Percentiles rank a stretch among this genome's conserved stretches.
These are phyloP conservation scores for Hanseniaspora mollemarum DNA, from an alignment of 805 yeast genomes.

Conservation along the genomic window DNA sequence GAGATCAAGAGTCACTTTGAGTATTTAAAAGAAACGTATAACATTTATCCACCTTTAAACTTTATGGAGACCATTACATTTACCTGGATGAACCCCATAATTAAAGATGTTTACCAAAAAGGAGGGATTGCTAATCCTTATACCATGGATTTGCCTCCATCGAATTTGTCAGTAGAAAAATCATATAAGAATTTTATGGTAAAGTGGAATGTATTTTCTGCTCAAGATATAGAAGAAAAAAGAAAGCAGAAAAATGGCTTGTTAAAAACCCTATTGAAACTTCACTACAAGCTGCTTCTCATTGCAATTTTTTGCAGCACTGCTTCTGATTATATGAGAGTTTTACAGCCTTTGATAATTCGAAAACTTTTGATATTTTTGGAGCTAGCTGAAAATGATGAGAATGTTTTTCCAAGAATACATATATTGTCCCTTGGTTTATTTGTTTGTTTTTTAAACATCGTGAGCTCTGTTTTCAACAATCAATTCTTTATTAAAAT, in stretches of 20 bases:
- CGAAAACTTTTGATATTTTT: constrained; percentile 40
- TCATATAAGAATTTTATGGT: constrained; percentile 27
- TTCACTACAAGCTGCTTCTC: constrained; percentile 32
- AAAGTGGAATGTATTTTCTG: constrained; percentile 32
- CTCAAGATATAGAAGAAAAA: constrained; percentile 17
- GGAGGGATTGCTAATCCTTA: constrained; percentile 33
- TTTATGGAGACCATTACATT: constrained; percentile 33
- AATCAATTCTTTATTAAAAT: constrained; percentile 58
- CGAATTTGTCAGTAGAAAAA: constrained; percentile 28
- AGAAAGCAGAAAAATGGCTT: constrained; percentile 17
- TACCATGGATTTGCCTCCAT: constrained; percentile 36
- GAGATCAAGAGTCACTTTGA: constrained; percentile 31
- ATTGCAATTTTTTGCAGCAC: constrained; percentile 32
- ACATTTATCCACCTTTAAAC: constrained; percentile 25
- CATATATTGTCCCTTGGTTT: constrained; percentile 54
- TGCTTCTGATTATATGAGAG: constrained; percentile 32
- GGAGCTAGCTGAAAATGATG: constrained; percentile 21
- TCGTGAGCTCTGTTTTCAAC: constrained; percentile 50
- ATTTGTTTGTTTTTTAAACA: constrained; percentile 50
- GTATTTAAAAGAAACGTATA: constrained; percentile 19
- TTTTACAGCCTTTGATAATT: constrained; percentile 47
- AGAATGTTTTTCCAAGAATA: constrained; percentile 36
- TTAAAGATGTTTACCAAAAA: constrained; percentile 32
- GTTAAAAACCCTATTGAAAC: constrained; percentile 29
- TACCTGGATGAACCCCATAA: constrained; percentile 39